Base-by-base conservation (phyloP, 306 rosid species). In the Acacia confusa region DNA sequence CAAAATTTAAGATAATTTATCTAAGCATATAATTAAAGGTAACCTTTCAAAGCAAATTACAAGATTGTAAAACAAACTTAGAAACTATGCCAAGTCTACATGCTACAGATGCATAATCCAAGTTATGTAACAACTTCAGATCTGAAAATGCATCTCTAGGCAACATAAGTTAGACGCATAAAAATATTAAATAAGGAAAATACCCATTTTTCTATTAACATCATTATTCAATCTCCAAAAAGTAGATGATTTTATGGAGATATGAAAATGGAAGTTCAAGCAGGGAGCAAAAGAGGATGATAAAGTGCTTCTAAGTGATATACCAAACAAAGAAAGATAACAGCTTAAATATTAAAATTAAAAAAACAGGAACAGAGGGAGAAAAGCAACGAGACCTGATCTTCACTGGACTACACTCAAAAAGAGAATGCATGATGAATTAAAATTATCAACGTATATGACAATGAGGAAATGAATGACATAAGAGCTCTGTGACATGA, bases 1-100 rank as follows among this genome's bases (percentile, higher is more conserved):
- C 74, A 81, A 66, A 66, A 82, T 19, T 16, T 43, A 48, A 82
- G 38, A 72, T 40, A 38, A n/a, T 66, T 67, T 13, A 40, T 34
- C 36, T 44, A 41, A 70, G 73, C 77, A 44, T 50, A 53, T 64
- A 64, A 40, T 50, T 78, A 40, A 50, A 63, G 48, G 15, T 38
- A 52, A 55, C 68, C 27, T 34, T 40, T 27, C 38, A 52, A 2
- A n/a, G 74, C 27, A 65, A 65, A 67, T 66, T 25, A 63, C 44
- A 78, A 74, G 30, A 50, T 40, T 66, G 73, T 15, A 75, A 77
- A 72, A 57, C 38, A 44, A 63, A 63, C 43, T 27, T 28, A 65
- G 34, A 43, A 77, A 79, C 13, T 19, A 57, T 16, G 60, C 70
- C 77, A 41, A 16, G 40, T 10, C 28, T 16, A 72, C 72, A 36